phyloP scores from a whole-genome alignment of 73 alveolate genomes.

The Uronychia setigera region DNA sequence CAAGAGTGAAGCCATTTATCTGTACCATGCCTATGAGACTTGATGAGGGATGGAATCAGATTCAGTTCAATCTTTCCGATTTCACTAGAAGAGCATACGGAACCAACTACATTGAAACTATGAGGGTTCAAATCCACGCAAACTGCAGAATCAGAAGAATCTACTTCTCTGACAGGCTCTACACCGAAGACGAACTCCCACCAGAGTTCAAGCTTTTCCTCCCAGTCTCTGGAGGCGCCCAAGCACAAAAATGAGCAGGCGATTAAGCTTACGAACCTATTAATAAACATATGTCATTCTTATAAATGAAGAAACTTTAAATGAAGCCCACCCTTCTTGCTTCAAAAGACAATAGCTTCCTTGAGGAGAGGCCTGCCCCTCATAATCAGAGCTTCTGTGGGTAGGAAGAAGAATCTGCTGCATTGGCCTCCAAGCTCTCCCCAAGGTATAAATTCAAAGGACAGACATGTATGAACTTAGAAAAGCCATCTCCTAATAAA shows the following conservation, averaged over 20 bases:
- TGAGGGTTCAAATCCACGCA: slow-evolving; percentile 93
- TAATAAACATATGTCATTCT: no score
- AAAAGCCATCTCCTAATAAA: no score
- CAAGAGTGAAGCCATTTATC: slow-evolving; percentile 98
- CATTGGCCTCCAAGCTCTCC: no score
- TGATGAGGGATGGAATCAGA: slow-evolving; percentile 97
- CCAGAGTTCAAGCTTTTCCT: slow-evolving; percentile 82
- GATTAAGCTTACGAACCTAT: no score
- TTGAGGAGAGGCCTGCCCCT: no score
- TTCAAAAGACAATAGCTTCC: no score
- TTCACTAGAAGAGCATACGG: slow-evolving; percentile 98
- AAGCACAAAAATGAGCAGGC: slow-evolving; percentile 20
- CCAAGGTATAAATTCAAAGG: no score
- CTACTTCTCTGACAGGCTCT: slow-evolving; percentile 89
- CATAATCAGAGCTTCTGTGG: no score
- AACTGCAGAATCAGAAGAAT: slow-evolving; percentile 96
- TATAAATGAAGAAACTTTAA: no score
- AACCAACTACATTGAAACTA: slow-evolving; percentile 91
- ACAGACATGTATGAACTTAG: no score
- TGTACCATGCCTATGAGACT: slow-evolving; percentile 99
- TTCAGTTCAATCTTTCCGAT: slow-evolving; percentile 92
- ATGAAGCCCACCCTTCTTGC: no score
- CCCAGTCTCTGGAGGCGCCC: slow-evolving; percentile 68
- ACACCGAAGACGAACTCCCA: slow-evolving; percentile 83
- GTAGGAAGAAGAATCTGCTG: no score